Evolutionary conservation across 306 rosid genomes (phyloP).

Genomic region (Biancaea sappan): DNA sequence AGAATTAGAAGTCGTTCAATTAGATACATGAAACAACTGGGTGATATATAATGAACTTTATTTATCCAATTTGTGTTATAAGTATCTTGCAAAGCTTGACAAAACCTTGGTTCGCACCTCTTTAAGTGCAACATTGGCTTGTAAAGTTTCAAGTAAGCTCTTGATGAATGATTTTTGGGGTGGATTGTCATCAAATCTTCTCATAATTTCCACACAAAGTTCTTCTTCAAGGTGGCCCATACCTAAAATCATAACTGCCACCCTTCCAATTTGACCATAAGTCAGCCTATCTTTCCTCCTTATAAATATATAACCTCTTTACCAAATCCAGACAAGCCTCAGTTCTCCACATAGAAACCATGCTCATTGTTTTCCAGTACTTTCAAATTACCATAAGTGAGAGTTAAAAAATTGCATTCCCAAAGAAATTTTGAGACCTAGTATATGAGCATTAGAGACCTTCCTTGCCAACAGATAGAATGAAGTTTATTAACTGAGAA

Average conservation of each 20-base stretch:
- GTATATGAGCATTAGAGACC: slow-evolving; percentile 44
- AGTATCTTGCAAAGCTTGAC: slow-evolving; percentile 44
- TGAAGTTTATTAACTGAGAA: slow-evolving; percentile 16
- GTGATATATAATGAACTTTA: slow-evolving; percentile 53
- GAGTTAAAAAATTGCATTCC: slow-evolving; percentile 35
- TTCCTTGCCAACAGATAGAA: slow-evolving; percentile 34
- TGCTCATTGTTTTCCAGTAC: slow-evolving; percentile 31
- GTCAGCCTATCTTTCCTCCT: slow-evolving; percentile 27
- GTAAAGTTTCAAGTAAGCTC: slow-evolving; percentile 19
- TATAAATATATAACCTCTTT: slow-evolving; percentile 24
- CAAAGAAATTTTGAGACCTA: slow-evolving; percentile 54
- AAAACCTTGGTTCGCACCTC: no score
- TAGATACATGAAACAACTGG: slow-evolving; percentile 68
- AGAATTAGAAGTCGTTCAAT: slow-evolving; percentile 62
- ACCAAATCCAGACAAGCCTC: slow-evolving; percentile 35
- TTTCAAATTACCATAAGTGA: neutral
- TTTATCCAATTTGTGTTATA: slow-evolving; percentile 36
- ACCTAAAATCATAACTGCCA: slow-evolving; percentile 54
- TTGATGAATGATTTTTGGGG: slow-evolving; percentile 54
- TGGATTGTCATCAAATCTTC: slow-evolving; percentile 15
- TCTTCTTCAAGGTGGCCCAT: slow-evolving; percentile 31
- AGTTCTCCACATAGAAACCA: slow-evolving; percentile 49
- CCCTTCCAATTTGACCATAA: slow-evolving; percentile 56
- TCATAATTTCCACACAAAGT: slow-evolving; percentile 16
- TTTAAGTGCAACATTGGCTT: neutral